phyloP scores from a whole-genome alignment of 441 rosid species.

The Manihot esculenta region DNA sequence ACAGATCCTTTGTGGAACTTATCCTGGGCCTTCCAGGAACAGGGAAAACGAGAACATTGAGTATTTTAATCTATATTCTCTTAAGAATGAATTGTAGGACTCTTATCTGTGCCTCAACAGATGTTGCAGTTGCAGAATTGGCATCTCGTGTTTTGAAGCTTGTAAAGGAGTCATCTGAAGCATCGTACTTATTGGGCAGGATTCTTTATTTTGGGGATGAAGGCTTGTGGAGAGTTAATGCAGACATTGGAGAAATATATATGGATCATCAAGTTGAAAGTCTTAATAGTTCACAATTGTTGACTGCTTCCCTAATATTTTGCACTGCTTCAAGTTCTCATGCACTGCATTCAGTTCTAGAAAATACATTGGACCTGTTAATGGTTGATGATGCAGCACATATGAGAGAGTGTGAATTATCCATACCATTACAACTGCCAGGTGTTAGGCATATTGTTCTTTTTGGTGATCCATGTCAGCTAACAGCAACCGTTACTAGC shows the following conservation, averaged over 20 bases:
- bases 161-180: slow-evolving; percentile 24
- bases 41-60: slow-evolving; percentile 57
- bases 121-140: slow-evolving; percentile 46
- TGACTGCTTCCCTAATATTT: slow-evolving; percentile 32
- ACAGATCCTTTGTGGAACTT: slow-evolving; percentile 40
- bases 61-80: slow-evolving; percentile 42
- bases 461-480: slow-evolving; percentile 48
- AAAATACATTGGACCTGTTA: slow-evolving; percentile 33
- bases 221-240: slow-evolving; percentile 27
- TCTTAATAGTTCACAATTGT: slow-evolving; percentile 25
- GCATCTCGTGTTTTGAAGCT: slow-evolving; percentile 41
- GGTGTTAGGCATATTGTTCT: slow-evolving; percentile 38
- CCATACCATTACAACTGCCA: slow-evolving; percentile 41
- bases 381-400: slow-evolving; percentile 56
- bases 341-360: slow-evolving; percentile 24
- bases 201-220: slow-evolving; percentile 42
- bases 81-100: slow-evolving; percentile 38
- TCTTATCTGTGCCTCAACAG: slow-evolving; percentile 56
- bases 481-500: slow-evolving; percentile 28
- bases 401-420: slow-evolving; percentile 46
- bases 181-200: slow-evolving; percentile 30
- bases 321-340: slow-evolving; percentile 42
- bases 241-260: slow-evolving; percentile 35
- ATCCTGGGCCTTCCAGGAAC: slow-evolving; percentile 83
- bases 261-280: slow-evolving; percentile 39